Base-by-base conservation (phyloP, 2,329 filamentous ascomycete genomes). In the Xylariaceae sp. region DNA sequence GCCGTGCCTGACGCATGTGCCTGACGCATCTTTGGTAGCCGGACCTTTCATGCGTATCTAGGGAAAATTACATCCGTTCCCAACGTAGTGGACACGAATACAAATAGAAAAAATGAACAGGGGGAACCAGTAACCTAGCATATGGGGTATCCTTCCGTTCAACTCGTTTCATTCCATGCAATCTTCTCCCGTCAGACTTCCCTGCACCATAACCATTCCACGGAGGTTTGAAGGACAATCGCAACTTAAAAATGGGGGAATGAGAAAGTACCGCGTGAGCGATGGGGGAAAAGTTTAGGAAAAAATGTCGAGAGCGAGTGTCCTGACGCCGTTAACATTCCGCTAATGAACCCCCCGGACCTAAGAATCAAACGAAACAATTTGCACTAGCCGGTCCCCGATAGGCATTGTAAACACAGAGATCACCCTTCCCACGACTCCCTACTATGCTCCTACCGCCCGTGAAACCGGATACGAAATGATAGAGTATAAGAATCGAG, bases 71-170 rank as follows among this genome's bases (percentile, higher is more conserved):
- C 63, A 55, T 57, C 64, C 59, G 46, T 49, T n/a, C 61, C 62
- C 59, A 65, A 67, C 63, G 63, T 64, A 67, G 59, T 67, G 61
- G 63, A 67, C 67, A 69, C 60, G 65, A 68, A 66, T 58, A 48
- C 53, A 66, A 64, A 48, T 49, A 48, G 52, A 53, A 54, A 51
- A 43, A 50, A 57, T 57, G 57, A 56, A 23, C 45, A 56, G 44
- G 52, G 51, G 48, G 61, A 60, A 59, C 57, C 52, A 65, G 32
- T 37, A 64, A 62, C 60, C 58, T 63, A 63, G 63, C 56, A 68
- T 69, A 69, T 64, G 64, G 69, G 69, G 70, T 70, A 71, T 71
- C 69, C 69, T 67, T 70, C 69, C 66, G 60, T 70, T 68, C 62
- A 52, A 68, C 65, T 68, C 68, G 59, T 67, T 65, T 70, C 66